A percentile compares a stretch with the other conserved stretches of the same genome.
phyloP scores from a whole-genome alignment of 2,329 filamentous ascomycete genomes.

The Chaetomium strumarium region DNA sequence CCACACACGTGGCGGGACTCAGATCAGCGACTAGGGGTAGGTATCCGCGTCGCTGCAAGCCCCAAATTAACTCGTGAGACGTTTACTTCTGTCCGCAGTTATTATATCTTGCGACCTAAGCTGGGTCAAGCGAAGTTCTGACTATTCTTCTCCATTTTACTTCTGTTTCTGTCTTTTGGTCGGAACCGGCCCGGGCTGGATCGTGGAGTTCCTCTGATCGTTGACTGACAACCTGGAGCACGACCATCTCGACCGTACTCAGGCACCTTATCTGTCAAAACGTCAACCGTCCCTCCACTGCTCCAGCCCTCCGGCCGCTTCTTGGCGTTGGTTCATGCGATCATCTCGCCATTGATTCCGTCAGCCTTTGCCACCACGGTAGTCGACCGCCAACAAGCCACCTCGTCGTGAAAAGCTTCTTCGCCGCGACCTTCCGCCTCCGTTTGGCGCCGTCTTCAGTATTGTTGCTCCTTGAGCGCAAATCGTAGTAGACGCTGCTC shows the following conservation, averaged over 20 bases:
- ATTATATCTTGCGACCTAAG: conserved; percentile 3
- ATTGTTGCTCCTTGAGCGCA: no score
- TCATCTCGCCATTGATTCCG: conserved; percentile 8
- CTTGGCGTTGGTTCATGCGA: conserved; percentile 25
- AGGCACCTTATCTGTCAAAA: not conserved
- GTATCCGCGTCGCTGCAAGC: no score
- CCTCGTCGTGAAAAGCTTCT: not conserved
- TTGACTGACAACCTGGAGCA: not conserved
- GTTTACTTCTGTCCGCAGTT: no score
- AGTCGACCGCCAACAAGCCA: not conserved
- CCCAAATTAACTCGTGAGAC: no score
- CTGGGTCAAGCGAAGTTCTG: not conserved
- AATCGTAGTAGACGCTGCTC: no score
- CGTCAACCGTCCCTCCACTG: not conserved
- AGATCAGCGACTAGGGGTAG: not conserved
- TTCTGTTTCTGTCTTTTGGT: not conserved
- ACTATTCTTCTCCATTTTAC: not conserved
- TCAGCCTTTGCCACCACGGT: no score
- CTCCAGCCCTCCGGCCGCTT: conserved; percentile 14
- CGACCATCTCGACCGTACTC: not conserved
- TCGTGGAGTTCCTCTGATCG: not conserved
- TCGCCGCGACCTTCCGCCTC: no score
- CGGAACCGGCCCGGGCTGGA: conserved; percentile 3
- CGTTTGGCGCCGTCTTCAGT: no score
- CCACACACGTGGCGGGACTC: conserved; percentile 15